Conservation (phyloP, 2,329 filamentous ascomycete species). For the Fusarium sp. region DNA sequence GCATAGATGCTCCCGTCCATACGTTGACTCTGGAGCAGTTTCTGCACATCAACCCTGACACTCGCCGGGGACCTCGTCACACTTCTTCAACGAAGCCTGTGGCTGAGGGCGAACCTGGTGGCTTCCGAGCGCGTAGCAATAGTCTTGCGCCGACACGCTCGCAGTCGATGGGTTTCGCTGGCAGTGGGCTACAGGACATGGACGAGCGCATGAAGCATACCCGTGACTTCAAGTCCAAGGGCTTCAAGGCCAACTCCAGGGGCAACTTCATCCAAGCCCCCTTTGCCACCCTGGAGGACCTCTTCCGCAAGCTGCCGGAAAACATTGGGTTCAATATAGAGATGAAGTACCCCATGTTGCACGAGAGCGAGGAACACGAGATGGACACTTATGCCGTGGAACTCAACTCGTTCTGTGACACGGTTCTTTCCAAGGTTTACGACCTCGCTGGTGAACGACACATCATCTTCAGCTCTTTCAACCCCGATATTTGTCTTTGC, state of each 20-base stretch:
- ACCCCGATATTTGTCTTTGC: conserved; percentile 94
- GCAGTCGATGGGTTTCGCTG: conserved; percentile 66
- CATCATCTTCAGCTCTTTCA: conserved; percentile 97
- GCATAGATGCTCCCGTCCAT: conserved; percentile 96
- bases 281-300: conserved; percentile 93
- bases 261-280: conserved; percentile 96
- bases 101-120: conserved; percentile 49
- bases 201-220: conserved; percentile 97
- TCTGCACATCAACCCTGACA: conserved; percentile 81
- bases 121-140: conserved; percentile 50
- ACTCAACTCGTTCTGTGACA: conserved; percentile 96
- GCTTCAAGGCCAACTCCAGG: conserved; percentile 94
- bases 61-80: conserved; percentile 39
- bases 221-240: conserved; percentile 91
- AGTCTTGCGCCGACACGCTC: conserved; percentile 62
- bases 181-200: conserved; percentile 54
- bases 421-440: conserved; percentile 89
- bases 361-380: conserved; percentile 93
- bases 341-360: conserved; percentile 98
- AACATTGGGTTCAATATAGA: conserved; percentile 97
- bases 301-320: conserved; percentile 86
- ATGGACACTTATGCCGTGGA: conserved; percentile 98
- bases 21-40: conserved; percentile 96
- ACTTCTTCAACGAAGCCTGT: conserved; percentile 19
- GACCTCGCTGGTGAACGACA: conserved; percentile 85